Conservation (phyloP, 192 early-diverging fungal genomes). For the Coemansia reversa region DNA sequence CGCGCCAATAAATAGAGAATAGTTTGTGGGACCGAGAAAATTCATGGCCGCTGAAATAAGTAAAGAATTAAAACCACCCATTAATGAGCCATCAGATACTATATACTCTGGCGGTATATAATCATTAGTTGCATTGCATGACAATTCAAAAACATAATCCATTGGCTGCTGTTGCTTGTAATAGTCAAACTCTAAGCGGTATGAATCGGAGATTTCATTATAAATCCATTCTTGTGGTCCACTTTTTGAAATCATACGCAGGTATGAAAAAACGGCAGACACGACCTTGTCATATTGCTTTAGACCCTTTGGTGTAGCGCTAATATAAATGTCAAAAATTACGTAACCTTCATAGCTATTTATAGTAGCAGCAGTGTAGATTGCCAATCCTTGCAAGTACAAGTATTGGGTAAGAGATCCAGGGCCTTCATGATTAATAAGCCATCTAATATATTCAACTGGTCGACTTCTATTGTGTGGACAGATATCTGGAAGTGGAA, state of each 20-base stretch:
- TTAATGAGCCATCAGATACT: too few relatives aligned
- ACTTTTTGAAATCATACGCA: conserved; percentile 14
- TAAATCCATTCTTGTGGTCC: conserved; percentile 16
- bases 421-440: conserved; percentile 78
- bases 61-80: too few relatives aligned
- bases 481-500: conserved; percentile 75
- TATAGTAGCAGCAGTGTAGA: conserved; percentile 10
- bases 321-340: conserved; percentile 15
- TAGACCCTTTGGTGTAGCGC: conserved; percentile 17
- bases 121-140: too few relatives aligned
- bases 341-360: neutral
- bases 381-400: conserved; percentile 84
- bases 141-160: too few relatives aligned
- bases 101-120: too few relatives aligned
- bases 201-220: too few relatives aligned
- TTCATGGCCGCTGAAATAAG: too few relatives aligned
- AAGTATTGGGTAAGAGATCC: conserved; percentile 81
- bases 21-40: too few relatives aligned
- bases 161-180: too few relatives aligned
- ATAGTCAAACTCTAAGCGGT: too few relatives aligned
- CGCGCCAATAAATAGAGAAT: too few relatives aligned
- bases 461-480: conserved; percentile 50
- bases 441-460: conserved; percentile 29
- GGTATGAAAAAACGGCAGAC: conserved; percentile 20
- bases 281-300: conserved; percentile 28